A percentile compares a stretch with the other conserved stretches of the same genome.
These are phyloP conservation scores for Gaillardinia entomophila DNA, from an alignment of 805 yeast genomes.

Conservation along the genomic window DNA sequence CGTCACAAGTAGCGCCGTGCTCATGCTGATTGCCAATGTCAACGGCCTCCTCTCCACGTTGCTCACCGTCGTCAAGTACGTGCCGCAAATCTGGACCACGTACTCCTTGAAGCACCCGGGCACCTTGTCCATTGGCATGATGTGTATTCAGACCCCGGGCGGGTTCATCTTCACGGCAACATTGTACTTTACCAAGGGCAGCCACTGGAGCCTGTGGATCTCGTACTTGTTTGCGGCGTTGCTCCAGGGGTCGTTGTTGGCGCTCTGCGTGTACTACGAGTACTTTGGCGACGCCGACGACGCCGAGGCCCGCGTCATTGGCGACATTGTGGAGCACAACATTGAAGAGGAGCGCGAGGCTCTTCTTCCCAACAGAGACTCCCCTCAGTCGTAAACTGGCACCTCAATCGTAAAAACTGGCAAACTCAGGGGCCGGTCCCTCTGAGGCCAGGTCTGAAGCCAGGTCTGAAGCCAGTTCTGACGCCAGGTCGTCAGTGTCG, in stretches of 20 bases:
- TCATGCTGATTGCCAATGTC: slow-evolving; percentile 43
- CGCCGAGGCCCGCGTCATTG: neutral
- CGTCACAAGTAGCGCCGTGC: slow-evolving; percentile 12
- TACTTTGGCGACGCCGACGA: slow-evolving; percentile 1
- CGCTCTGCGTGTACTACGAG: slow-evolving; percentile 53
- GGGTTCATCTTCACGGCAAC: slow-evolving; percentile 78
- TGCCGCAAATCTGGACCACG: slow-evolving; percentile 77
- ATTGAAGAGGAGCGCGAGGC: too few species aligned
- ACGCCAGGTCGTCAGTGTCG: slow-evolving; percentile 2
- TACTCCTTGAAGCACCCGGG: slow-evolving; percentile 69
- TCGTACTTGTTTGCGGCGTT: slow-evolving; percentile 70
- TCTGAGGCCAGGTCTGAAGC: too few species aligned
- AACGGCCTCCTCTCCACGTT: slow-evolving; percentile 63
- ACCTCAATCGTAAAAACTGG: too few species aligned
- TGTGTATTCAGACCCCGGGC: slow-evolving; percentile 86
- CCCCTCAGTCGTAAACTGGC: too few species aligned
- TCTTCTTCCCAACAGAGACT: too few species aligned
- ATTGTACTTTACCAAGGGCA: slow-evolving; percentile 63
- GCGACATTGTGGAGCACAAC: neutral
- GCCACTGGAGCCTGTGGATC: slow-evolving; percentile 84
- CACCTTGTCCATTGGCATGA: slow-evolving; percentile 71
- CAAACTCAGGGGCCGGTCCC: too few species aligned
- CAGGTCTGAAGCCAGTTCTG: slow-evolving; percentile 1
- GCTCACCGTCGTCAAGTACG: slow-evolving; percentile 63
- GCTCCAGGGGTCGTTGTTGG: slow-evolving; percentile 56